phyloP scores from a whole-genome alignment of 495 filamentous ascomycete genomes.

The Astrocystis sublimbata region DNA sequence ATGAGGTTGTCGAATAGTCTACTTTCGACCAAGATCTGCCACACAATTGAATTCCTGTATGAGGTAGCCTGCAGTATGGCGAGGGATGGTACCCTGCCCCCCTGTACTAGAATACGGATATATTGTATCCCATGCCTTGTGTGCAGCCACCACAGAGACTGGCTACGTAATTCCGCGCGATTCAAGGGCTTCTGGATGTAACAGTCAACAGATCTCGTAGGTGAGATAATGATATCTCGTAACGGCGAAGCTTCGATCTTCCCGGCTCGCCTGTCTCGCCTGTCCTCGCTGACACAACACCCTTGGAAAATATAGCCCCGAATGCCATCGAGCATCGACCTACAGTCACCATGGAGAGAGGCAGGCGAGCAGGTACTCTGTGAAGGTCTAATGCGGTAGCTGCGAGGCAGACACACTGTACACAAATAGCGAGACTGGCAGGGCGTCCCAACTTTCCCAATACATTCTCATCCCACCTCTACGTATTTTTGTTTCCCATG shows the following conservation, averaged over 20 bases:
- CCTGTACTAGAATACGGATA: neutral
- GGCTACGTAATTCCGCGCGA: constrained; percentile 13
- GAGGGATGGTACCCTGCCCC: neutral
- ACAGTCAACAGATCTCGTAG: neutral
- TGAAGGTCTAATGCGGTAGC: too few species aligned
- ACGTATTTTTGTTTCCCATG: too few species aligned
- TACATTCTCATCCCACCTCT: too few species aligned
- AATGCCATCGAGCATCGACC: too few species aligned
- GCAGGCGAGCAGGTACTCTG: too few species aligned
- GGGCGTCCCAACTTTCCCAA: too few species aligned
- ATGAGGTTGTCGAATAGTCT: neutral
- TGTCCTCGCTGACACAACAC: too few species aligned
- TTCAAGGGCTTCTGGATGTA: neutral
- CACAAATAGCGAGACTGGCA: too few species aligned
- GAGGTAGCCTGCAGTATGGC: neutral
- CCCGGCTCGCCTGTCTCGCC: neutral
- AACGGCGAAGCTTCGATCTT: neutral
- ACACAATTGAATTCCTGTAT: neutral
- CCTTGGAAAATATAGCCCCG: too few species aligned
- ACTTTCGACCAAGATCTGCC: too few species aligned
- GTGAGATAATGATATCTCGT: neutral
- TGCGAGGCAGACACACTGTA: too few species aligned
- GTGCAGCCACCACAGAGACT: neutral
- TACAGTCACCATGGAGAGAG: too few species aligned
- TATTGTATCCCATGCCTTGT: neutral